Base-by-base conservation (phyloP, 345 rosid species). In the Citrus medica region DNA sequence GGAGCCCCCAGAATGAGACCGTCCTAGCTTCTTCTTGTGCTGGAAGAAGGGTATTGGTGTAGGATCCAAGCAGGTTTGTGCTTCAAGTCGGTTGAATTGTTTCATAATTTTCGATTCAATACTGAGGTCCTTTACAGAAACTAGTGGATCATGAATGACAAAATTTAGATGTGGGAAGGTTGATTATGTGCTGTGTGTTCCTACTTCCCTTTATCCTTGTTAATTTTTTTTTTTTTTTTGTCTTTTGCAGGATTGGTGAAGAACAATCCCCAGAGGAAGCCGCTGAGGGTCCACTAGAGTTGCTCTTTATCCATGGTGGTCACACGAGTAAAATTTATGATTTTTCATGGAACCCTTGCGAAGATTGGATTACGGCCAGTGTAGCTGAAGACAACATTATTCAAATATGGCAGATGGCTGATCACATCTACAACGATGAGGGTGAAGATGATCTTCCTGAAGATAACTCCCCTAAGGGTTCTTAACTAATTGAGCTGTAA, bases 321-420 rank as follows among this genome's bases (percentile, higher is more conserved):
- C 99, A 97, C 82, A 97, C 98, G 1, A 90, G 99, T 86, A 97
- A 93, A 87, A 90, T 94, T 63, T 94, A 98, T 8, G 98, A 94
- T 83, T 97, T 97, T 81, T 94, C 99, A 9, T 96, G 99, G 98
- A 96, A 96, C 86, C 97, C 99, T 2, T 92, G 98, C 74, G 98
- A 96, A 81, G 97, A 96, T 79, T 96, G 98, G 98, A 98, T 96
- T 51, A 59, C 94, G 30, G 87, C 95, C 28, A 96, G 98, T 79
- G 99, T 96, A 58, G 97, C 99, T 3, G 98, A 96, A 79, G 99
- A 96, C 86, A 96, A 96, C 84, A 96, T 94, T 66, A 97, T 96
- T 73, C 99, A 96, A 70, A 94, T 96, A 77, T 96, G 99, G 99
- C 99, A 96, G 88, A 94, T 96, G 99, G 98, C 98, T 9, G 99